Conservation (phyloP, 305 asterid species). For the Fraxinus angustifolia region DNA sequence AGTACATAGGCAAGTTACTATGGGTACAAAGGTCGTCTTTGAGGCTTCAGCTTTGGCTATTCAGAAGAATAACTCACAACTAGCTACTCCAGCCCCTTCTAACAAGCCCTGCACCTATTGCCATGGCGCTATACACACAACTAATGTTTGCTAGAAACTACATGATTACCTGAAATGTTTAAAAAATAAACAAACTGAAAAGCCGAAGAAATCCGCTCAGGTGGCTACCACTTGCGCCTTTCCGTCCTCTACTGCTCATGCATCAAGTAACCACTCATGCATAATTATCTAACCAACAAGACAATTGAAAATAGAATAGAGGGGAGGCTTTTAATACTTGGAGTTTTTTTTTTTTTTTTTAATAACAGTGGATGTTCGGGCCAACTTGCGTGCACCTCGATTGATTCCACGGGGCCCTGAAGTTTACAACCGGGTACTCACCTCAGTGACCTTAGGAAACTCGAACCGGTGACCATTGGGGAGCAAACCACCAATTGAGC, state of each 20-base stretch:
- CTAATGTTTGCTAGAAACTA: not conserved
- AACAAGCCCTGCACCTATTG: not conserved
- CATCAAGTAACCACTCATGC: not conserved
- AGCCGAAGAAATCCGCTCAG: not conserved
- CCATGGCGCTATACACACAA: not conserved
- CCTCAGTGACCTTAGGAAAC: no score
- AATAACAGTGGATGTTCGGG: no score
- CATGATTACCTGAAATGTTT: not conserved
- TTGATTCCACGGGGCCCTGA: no score
- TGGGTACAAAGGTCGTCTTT: not conserved
- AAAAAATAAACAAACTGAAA: not conserved
- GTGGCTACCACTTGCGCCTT: not conserved
- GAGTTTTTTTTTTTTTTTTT: not conserved
- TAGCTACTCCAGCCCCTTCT: not conserved
- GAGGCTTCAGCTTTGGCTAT: not conserved
- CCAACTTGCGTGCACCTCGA: no score
- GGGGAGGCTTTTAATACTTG: not conserved
- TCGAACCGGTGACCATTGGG: no score
- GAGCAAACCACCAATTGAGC: no score
- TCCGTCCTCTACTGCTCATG: not conserved
- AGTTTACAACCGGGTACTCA: no score
- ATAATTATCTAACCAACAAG: not conserved
- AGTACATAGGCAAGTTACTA: not conserved
- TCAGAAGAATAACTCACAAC: not conserved
- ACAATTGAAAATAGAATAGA: not conserved